Evolutionary conservation across 495 filamentous ascomycete species (phyloP).

Genomic region (Hypoxylon fragiforme): DNA sequence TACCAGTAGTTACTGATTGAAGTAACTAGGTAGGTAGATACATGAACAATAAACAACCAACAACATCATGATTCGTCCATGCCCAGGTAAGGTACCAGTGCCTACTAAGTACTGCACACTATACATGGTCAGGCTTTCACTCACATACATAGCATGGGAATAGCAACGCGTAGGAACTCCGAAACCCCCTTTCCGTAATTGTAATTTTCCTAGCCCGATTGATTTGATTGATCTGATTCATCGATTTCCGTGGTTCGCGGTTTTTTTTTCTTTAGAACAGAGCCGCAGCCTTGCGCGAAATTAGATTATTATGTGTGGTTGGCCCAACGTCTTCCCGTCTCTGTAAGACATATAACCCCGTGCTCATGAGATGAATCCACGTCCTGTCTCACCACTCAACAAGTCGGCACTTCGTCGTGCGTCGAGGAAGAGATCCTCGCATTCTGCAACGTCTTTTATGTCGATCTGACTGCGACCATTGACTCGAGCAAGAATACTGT

Average conservation of each 20-base stretch:
- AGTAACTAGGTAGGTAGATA: too few species aligned
- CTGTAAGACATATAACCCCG: slow-evolving; percentile 12
- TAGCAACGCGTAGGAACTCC: slow-evolving; percentile 25
- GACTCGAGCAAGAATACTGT: slow-evolving; percentile 59
- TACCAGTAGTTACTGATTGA: neutral
- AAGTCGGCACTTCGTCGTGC: slow-evolving; percentile 78
- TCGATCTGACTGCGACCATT: slow-evolving; percentile 77
- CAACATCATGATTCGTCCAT: too few species aligned
- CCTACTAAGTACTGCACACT: too few species aligned
- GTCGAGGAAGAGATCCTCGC: slow-evolving; percentile 87
- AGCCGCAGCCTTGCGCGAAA: slow-evolving; percentile 34
- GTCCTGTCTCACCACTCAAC: slow-evolving; percentile 64
- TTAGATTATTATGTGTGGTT: slow-evolving; percentile 41
- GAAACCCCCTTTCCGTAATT: slow-evolving; percentile 30
- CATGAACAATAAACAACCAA: slow-evolving; percentile 20
- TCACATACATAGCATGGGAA: too few species aligned
- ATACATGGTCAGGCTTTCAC: too few species aligned
- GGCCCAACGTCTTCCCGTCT: slow-evolving; percentile 21
- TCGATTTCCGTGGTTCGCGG: slow-evolving; percentile 5
- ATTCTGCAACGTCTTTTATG: slow-evolving; percentile 81
- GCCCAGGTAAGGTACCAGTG: too few species aligned
- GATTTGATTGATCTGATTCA: slow-evolving; percentile 28
- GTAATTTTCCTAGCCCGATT: slow-evolving; percentile 37
- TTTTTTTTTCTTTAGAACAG: slow-evolving; percentile 19
- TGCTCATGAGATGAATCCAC: slow-evolving; percentile 60